Percentiles rank a stretch among this genome's conserved stretches.
These are phyloP conservation scores for Yamadazyma friedrichii DNA, from an alignment of 1,139 yeast species.

Conservation along the genomic window DNA sequence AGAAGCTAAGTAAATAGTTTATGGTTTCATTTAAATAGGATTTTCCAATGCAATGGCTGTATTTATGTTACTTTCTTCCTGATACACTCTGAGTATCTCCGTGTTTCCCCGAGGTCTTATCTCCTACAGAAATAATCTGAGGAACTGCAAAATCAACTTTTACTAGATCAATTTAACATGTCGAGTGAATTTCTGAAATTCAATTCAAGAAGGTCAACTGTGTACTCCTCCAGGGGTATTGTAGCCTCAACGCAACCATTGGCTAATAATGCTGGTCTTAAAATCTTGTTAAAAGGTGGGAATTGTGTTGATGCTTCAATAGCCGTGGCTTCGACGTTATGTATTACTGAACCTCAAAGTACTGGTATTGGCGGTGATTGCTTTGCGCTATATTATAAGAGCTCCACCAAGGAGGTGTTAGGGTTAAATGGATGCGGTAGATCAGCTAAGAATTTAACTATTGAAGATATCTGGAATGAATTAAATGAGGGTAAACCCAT, in stretches of 20 bases:
- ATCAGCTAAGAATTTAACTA: slow-evolving; percentile 51
- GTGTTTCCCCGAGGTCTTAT: not conserved
- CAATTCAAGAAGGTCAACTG: slow-evolving; percentile 70
- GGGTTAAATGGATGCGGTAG: slow-evolving; percentile 82
- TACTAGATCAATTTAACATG: slow-evolving; percentile 7
- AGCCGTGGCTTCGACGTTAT: slow-evolving; percentile 73
- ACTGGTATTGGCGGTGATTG: slow-evolving; percentile 88
- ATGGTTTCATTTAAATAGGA: slow-evolving; percentile 1
- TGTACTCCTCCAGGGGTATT: slow-evolving; percentile 71
- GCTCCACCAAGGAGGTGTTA: slow-evolving; percentile 46
- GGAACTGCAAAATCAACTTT: not conserved
- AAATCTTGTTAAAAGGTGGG: slow-evolving; percentile 68
- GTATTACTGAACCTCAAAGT: slow-evolving; percentile 72
- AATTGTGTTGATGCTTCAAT: slow-evolving; percentile 82
- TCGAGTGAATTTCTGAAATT: slow-evolving; percentile 27
- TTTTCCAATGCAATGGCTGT: no score
- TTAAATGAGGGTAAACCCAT: slow-evolving; percentile 41
- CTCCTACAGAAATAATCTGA: no score
- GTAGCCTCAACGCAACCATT: slow-evolving; percentile 76
- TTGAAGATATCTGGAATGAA: slow-evolving; percentile 48
- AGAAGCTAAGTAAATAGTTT: no score
- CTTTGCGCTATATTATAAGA: slow-evolving; percentile 62
- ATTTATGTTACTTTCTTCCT: no score
- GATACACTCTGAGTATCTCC: no score
- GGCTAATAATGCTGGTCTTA: slow-evolving; percentile 74